Base-by-base conservation (phyloP, 2,329 filamentous ascomycete genomes). In the Aphanocladium album region DNA sequence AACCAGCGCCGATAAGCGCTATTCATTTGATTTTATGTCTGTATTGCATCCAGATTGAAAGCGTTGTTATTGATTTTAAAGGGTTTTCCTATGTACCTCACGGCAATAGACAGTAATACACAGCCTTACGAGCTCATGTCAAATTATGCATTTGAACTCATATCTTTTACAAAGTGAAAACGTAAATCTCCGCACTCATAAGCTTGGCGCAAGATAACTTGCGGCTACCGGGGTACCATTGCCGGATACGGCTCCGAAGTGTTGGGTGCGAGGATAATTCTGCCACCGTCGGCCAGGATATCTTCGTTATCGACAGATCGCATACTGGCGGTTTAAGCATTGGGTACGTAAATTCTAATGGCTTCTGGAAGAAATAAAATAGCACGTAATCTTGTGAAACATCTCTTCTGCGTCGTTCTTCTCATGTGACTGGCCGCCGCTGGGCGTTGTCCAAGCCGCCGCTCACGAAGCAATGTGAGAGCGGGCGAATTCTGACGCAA, bases 201-300 rank as follows among this genome's bases (percentile, higher is more conserved):
- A 43, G 17, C 39, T 19, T n/a, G 8, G 12, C 14, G 43, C 39
- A 9, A 19, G 19, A 46, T 9, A 47, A 39, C 5, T 5, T 27
- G 25, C 19, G 8, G 7, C 19, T 41, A n/a, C 2, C 57, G 23
- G 14, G 62, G 62, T 14, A 35, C 45, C 61, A 63, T 55, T 0
- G 54, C 46, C 8, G 55, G 6, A 65, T 30, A 4, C n/a, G 51
- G 58, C 21, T 41, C 58, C 8, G 61, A 61, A 16, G 60, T 50
- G 16, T 30, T 55, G 19, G 63, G 51, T 11, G 64, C 62, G 1
- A 9, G 9, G 30, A 39, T 60, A 2, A 60, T 61, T 35, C 62
- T 65, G 5, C 65, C 65, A 33, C 56, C 57, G 37, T 66, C 63
- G 3, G 63, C 65, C 16, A 66, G 51, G 46, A 66, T 66, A n/a